Evolutionary conservation across 495 filamentous ascomycete genomes (phyloP).

Genomic region (Penicillium goetzii): DNA sequence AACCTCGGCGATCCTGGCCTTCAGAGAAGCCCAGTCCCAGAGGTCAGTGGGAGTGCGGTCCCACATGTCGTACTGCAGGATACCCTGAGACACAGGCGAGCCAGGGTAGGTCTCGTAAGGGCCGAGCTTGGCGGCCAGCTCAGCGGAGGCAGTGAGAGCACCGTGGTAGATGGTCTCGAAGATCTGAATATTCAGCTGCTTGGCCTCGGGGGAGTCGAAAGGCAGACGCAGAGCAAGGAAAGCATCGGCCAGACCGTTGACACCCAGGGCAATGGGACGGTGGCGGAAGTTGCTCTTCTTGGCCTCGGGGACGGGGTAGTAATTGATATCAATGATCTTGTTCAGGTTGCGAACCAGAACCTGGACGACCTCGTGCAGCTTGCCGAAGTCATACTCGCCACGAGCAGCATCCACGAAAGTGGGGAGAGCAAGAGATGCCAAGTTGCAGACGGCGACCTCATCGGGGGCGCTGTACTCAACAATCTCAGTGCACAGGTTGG

Average conservation of each 20-base stretch:
- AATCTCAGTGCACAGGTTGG: constrained; percentile 98
- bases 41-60: constrained; percentile 87
- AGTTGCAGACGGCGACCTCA: constrained; percentile 97
- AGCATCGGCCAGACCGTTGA: constrained; percentile 97
- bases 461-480: constrained; percentile 96
- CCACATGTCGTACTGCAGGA: constrained; percentile 99
- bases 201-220: constrained; percentile 93
- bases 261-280: constrained; percentile 91
- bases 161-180: constrained; percentile 99
- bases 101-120: constrained; percentile 89
- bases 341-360: constrained; percentile 92
- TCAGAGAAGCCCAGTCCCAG: constrained; percentile 93
- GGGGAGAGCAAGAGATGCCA: constrained; percentile 91
- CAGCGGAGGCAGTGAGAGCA: constrained; percentile 84
- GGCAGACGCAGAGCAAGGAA: constrained; percentile 97
- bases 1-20: constrained; percentile 85
- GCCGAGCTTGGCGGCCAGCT: constrained; percentile 80
- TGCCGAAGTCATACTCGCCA: constrained; percentile 88
- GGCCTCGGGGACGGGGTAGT: constrained; percentile 95
- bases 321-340: constrained; percentile 96
- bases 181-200: constrained; percentile 94
- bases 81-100: constrained; percentile 91
- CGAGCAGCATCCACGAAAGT: constrained; percentile 82
- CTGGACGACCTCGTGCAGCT: constrained; percentile 89
- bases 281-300: constrained; percentile 93